Evolutionary conservation across 306 rosid genomes (phyloP), one percentile per base, ranked within the genome.

Genomic region (Mucuna pruriens): DNA sequence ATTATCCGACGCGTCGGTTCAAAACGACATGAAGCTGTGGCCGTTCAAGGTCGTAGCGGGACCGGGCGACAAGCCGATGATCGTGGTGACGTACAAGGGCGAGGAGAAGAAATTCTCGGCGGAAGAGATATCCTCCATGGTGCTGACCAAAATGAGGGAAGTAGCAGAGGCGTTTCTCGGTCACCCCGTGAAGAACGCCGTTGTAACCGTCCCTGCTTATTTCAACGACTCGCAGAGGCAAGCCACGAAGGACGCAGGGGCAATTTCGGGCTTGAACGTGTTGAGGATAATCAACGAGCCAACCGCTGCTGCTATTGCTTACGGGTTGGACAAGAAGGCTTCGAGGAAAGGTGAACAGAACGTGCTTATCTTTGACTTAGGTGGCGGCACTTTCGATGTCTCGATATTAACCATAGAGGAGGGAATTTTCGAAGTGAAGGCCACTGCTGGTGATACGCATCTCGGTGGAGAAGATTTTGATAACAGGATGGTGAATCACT

Each of bases 391-490:
- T 26, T 94, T 94, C 2, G 98, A 94, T 40, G 97, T 92, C 29
- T 94, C 98, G 0, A 16, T 94, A 2, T 66, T 94, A 49, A 89
- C 97, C 0, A 92, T 92, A 0, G 98, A 92, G 36, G 97, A 94
- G 16, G 94, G 98, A 11, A 94, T 92, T 2, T 94, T 94, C 22
- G 98, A 94, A 62, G 98, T 94, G 2, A 94, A 94, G 48, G 95
- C 98, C 6, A 94, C 97, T 0, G 92, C 97, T 0, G 97, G 97
- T 1, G 98, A 94, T 45, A 91, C 98, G 0, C 97, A 94, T 82
- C 87, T 94, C 0, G 97, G 98, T 3, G 98, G 98, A 0, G 98
- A 94, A 23, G 97, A 94, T 71, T 94, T 94, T 11, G 97, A 94
- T 51, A 94, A 94, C 25, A 72, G 98, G 2, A 61, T 92, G 90